Percentiles rank a stretch among this genome's conserved stretches.
Evolutionary conservation across 371 early-diverging fungal species (phyloP).

Genomic region (Sporodiniella umbellata): DNA sequence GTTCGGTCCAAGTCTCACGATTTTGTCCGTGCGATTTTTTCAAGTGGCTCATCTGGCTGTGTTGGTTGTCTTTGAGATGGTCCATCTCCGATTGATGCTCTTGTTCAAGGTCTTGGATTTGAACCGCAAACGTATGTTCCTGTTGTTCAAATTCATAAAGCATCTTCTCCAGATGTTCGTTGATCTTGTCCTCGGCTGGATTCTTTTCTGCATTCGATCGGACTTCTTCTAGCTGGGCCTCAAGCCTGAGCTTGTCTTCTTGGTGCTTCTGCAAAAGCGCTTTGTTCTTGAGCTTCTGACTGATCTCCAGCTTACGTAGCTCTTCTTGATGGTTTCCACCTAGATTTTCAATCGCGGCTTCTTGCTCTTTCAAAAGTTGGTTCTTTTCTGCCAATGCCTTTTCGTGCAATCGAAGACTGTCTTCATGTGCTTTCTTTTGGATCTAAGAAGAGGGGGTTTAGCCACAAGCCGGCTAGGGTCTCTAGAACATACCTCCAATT

Average conservation of each 20-base stretch:
- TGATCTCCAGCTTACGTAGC: conserved; percentile 25
- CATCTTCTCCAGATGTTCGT: conserved; percentile 76
- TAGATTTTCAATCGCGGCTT: conserved; percentile 21
- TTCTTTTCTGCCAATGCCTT: conserved; percentile 42
- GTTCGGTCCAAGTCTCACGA: conserved; percentile 26
- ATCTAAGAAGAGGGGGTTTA: conserved; percentile 8
- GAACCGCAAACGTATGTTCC: conserved; percentile 34
- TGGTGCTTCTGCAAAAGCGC: conserved; percentile 34
- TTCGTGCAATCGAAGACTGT: conserved; percentile 37
- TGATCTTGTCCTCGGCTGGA: conserved; percentile 43
- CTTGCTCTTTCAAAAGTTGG: conserved; percentile 29
- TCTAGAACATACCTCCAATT: conserved; percentile 26
- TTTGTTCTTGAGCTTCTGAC: conserved; percentile 22
- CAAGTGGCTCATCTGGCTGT: conserved; percentile 29
- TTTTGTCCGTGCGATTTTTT: conserved; percentile 22
- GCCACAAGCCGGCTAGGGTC: too few species aligned
- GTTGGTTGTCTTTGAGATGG: conserved; percentile 32
- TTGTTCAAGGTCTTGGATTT: conserved; percentile 37
- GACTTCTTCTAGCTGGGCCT: conserved; percentile 28
- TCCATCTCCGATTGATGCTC: conserved; percentile 36
- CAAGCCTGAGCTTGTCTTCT: conserved; percentile 29
- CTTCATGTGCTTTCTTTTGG: conserved; percentile 39
- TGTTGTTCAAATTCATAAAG: conserved; percentile 69
- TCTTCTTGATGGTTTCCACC: conserved; percentile 24
- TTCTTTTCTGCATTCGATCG: conserved; percentile 21